These are phyloP conservation scores for Raddia distichophylla DNA, from an alignment of 176 grass and related monocot genomes.

Conservation along the genomic window DNA sequence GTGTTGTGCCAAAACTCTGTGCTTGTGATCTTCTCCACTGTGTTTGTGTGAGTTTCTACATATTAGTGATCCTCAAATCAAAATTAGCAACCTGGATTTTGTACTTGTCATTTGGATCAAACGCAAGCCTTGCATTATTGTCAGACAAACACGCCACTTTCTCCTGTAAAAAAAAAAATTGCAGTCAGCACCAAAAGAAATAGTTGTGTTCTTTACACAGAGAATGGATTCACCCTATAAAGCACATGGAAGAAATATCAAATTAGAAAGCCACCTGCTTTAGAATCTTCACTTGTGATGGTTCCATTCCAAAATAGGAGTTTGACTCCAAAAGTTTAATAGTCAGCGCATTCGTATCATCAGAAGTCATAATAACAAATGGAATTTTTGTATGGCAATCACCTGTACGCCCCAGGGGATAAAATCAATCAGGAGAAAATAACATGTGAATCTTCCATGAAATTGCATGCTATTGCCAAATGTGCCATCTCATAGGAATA, in stretches of 20 bases:
- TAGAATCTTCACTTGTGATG: conserved; percentile 88
- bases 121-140: conserved; percentile 87
- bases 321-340: conserved; percentile 84
- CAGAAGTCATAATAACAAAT: conserved; percentile 97
- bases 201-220: not conserved
- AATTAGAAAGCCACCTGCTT: conserved; percentile 70
- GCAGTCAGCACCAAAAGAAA: conserved; percentile 17
- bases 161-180: conserved; percentile 58
- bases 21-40: too few relatives aligned
- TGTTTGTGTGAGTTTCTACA: too few relatives aligned
- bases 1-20: too few relatives aligned
- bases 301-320: conserved; percentile 89
- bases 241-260: conserved; percentile 20
- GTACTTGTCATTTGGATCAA: conserved; percentile 92
- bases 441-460: not conserved
- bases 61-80: not conserved
- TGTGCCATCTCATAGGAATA: not conserved
- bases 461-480: not conserved
- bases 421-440: conserved; percentile 16
- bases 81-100: conserved; percentile 84
- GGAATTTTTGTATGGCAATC: conserved; percentile 64
- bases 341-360: conserved; percentile 85
- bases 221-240: not conserved
- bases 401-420: conserved; percentile 40
- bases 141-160: conserved; percentile 92